These are phyloP conservation scores for Cordyceps militaris DNA, from an alignment of 2,329 filamentous ascomycete species.

Conservation along the genomic window DNA sequence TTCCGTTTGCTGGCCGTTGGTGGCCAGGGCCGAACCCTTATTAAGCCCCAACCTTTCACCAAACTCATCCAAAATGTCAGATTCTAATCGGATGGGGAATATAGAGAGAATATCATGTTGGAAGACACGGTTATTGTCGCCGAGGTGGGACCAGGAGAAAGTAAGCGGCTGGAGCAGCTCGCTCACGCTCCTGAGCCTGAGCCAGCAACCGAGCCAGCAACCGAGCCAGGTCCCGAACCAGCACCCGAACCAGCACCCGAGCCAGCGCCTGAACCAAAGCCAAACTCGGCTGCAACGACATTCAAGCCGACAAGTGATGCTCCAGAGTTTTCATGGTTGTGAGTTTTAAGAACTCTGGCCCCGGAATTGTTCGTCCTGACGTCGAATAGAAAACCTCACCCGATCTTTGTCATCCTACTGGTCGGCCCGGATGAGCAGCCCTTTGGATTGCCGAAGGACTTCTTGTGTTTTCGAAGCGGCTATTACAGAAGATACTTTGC, in stretches of 20 bases:
- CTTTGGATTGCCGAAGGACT: constrained; percentile 53
- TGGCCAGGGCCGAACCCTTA: not conserved
- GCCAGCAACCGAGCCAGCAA: too few species aligned
- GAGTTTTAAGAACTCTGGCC: constrained; percentile 13
- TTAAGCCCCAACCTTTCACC: too few species aligned
- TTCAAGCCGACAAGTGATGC: not conserved
- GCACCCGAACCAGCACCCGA: not conserved
- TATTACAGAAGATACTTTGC: constrained; percentile 42
- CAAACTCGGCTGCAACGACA: not conserved
- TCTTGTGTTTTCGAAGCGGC: constrained; percentile 45
- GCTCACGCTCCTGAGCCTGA: not conserved
- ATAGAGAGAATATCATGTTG: not conserved
- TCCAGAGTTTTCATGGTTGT: constrained; percentile 32
- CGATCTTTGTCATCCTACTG: constrained; percentile 47
- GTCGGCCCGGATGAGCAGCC: constrained; percentile 45
- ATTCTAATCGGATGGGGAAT: not conserved
- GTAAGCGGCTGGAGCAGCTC: not conserved
- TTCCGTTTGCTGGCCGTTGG: not conserved
- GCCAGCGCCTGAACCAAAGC: not conserved
- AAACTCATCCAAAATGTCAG: not conserved
- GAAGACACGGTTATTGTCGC: not conserved
- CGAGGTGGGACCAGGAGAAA: not conserved
- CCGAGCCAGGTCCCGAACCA: not conserved
- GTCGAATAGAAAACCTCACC: constrained; percentile 41
- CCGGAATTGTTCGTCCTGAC: not conserved